These are phyloP conservation scores for Scheffersomyces lignicola DNA, from an alignment of 1,139 yeast species.

Conservation along the genomic window DNA sequence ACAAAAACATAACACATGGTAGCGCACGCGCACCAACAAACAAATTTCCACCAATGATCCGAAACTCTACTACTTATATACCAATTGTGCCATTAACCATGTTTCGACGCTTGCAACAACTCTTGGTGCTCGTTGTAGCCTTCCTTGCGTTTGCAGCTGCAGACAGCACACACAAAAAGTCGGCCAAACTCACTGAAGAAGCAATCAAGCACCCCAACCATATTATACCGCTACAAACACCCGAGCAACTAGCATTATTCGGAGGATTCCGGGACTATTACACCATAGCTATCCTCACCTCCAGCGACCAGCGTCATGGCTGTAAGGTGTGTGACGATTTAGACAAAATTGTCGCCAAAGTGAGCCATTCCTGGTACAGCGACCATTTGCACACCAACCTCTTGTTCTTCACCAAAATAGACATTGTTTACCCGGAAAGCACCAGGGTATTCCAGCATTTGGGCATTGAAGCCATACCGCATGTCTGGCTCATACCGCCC, in stretches of 20 bases:
- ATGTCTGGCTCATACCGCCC: slow-evolving; percentile 66
- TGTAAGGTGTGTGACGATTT: slow-evolving; percentile 30
- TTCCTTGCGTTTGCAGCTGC: too few relatives aligned
- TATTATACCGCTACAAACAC: slow-evolving; percentile 30
- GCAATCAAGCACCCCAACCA: slow-evolving; percentile 18
- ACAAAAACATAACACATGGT: too few relatives aligned
- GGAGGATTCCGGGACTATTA: slow-evolving; percentile 39
- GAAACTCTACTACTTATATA: too few relatives aligned
- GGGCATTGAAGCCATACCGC: slow-evolving; percentile 55
- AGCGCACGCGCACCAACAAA: too few relatives aligned
- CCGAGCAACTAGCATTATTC: slow-evolving; percentile 30
- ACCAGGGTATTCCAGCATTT: slow-evolving; percentile 37
- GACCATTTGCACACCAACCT: slow-evolving; percentile 40
- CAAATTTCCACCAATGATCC: too few relatives aligned
- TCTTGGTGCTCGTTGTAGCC: too few relatives aligned
- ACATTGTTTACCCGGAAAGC: slow-evolving; percentile 43
- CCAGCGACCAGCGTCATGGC: slow-evolving; percentile 33
- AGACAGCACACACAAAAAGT: neutral
- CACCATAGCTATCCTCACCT: slow-evolving; percentile 36
- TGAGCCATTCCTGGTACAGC: slow-evolving; percentile 42
- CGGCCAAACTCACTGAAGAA: slow-evolving; percentile 13
- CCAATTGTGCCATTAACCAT: too few relatives aligned
- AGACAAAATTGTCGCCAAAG: slow-evolving; percentile 28
- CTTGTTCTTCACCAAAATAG: slow-evolving; percentile 52
- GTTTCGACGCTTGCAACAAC: too few relatives aligned